Evolutionary conservation across 2,329 filamentous ascomycete species (phyloP), one percentile per base, ranked within the genome.

Genomic region (Exophiala lecanii-corni): DNA sequence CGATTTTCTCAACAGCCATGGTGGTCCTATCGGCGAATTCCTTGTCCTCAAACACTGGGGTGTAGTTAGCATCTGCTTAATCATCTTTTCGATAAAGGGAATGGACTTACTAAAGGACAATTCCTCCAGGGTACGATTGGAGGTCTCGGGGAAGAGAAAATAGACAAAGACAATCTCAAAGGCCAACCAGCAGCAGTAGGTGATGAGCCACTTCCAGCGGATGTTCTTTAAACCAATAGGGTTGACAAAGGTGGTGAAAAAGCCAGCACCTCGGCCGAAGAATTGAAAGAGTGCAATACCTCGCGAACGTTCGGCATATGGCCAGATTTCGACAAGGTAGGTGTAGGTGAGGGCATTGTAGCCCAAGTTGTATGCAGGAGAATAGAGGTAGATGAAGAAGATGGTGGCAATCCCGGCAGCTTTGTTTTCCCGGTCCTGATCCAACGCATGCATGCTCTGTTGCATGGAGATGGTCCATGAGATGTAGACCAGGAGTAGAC

Each of bases 291-390:
- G 64, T 25, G 72, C 75, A 45, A 82, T 74, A 61, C 79, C 78
- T 45, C 76, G 76, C 30, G 74, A 72, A 47, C 76, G 71, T 41
- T 73, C 68, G 2, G 73, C 65, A 54, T 75, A 82, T 1, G 78
- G 78, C 64, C 77, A 79, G 0, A 81, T 60, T 49, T 81, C 78
- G 16, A 80, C 64, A 3, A 80, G 66, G 59, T 75, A 79, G 10
- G 75, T 81, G 60, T 81, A 81, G 1, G 77, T 80, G 41, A 84
- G 65, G 10, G 79, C 76, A 56, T 82, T 83, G 59, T 81, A 80
- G n/a, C 78, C 79, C 18, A 45, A 19, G 16, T 48, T 48, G 32
- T 48, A 48, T 19, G 40, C 41, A 15, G 45, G 45, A 5, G 40
- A 32, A 18, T 46, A 49, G 17, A 43, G 65, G 49, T 79, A 82